Percentiles rank a stretch among this genome's conserved stretches.
Evolutionary conservation across 192 early-diverging fungal species (phyloP).

Genomic region (Linnemannia schmuckeri): DNA sequence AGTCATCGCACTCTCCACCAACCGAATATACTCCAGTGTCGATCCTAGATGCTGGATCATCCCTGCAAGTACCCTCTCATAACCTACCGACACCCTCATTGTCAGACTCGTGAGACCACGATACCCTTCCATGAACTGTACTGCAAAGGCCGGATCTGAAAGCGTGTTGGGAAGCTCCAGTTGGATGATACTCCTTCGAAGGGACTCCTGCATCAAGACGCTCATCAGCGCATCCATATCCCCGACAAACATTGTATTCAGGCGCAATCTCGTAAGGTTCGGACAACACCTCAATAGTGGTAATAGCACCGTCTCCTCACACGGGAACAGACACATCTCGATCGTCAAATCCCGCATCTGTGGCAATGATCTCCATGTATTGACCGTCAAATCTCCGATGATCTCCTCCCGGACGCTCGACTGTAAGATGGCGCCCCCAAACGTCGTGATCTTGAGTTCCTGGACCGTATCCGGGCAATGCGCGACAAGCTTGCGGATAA

Average conservation of each 20-base stretch:
- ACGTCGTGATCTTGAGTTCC: not conserved
- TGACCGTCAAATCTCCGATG: not conserved
- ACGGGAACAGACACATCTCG: not conserved
- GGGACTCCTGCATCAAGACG: not conserved
- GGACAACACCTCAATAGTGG: not conserved
- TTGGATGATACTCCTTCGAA: not conserved
- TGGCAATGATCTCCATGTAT: not conserved
- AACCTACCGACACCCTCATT: not conserved
- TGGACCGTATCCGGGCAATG: not conserved
- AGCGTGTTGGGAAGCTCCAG: not conserved
- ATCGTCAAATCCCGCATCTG: slow-evolving; percentile 3
- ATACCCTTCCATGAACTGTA: not conserved
- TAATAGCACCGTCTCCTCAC: not conserved
- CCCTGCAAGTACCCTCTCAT: not conserved
- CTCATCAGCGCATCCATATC: not conserved
- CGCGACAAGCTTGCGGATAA: not conserved
- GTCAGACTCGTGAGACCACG: not conserved
- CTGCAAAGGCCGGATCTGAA: not conserved
- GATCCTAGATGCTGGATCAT: not conserved
- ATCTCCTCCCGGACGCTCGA: not conserved
- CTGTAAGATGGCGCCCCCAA: not conserved
- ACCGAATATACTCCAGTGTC: not conserved
- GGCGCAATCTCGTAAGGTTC: not conserved
- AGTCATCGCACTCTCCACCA: not conserved
- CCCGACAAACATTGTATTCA: not conserved